Percentiles rank a stretch among this genome's conserved stretches.
Evolutionary conservation across 257 asterid species (phyloP).

Genomic region (Solanum etuberosum): DNA sequence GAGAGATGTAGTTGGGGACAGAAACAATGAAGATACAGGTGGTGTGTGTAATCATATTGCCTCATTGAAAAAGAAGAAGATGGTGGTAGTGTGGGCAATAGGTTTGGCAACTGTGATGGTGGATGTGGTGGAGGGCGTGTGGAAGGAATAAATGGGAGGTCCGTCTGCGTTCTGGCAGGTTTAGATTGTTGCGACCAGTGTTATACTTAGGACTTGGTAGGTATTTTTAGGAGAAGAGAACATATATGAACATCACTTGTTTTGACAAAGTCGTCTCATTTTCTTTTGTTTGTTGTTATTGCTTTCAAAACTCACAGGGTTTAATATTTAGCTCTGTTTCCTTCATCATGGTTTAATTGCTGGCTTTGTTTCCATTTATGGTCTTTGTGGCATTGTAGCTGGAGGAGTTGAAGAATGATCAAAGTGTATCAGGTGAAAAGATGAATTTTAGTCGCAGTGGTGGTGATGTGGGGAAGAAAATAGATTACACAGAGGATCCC

Average conservation of each 20-base stretch:
- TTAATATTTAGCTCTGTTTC: background rate
- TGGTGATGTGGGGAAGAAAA: conserved; percentile 1
- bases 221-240: background rate
- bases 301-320: background rate
- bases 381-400: conserved; percentile 34
- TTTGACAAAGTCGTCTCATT: background rate
- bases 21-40: background rate
- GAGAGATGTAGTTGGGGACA: background rate
- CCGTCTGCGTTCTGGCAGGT: background rate
- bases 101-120: background rate
- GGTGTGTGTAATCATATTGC: background rate
- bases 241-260: background rate
- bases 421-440: conserved; percentile 21
- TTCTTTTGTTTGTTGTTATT: background rate
- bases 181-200: background rate
- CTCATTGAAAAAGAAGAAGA: background rate
- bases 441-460: conserved; percentile 7
- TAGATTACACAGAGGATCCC: conserved; percentile 44
- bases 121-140: background rate
- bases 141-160: background rate
- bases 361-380: background rate
- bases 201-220: background rate
- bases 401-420: conserved; percentile 43
- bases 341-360: background rate
- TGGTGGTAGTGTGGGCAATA: background rate